These are phyloP conservation scores for Podospora conica DNA, from an alignment of 495 filamentous ascomycete species.

Conservation along the genomic window DNA sequence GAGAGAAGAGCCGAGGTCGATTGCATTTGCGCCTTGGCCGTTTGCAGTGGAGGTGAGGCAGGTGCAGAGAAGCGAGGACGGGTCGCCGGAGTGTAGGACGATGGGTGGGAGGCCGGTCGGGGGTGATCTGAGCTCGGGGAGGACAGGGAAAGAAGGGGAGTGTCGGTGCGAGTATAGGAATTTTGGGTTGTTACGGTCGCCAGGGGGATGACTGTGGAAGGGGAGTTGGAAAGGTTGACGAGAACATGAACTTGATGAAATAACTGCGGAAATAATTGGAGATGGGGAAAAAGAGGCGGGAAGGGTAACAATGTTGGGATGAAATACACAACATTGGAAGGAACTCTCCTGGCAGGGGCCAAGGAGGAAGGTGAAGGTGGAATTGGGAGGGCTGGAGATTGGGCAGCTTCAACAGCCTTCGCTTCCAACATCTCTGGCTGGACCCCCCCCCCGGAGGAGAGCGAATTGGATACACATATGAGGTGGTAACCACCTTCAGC, in stretches of 20 bases:
- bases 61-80: conserved; percentile 18
- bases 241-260: neutral
- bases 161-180: conserved; percentile 24
- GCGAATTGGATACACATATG: neutral
- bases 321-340: neutral
- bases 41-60: conserved; percentile 45
- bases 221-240: neutral
- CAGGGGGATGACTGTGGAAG: neutral
- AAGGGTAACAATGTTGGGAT: neutral
- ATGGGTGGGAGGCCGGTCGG: neutral
- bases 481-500: neutral
- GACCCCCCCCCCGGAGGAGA: neutral
- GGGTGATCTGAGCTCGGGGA: neutral
- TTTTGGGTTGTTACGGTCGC: conserved; percentile 3
- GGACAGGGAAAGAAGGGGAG: conserved; percentile 1
- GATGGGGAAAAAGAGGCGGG: neutral
- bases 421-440: neutral
- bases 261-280: neutral
- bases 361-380: neutral
- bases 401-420: neutral
- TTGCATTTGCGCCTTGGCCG: conserved; percentile 36
- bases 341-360: neutral
- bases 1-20: conserved; percentile 5
- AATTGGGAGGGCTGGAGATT: no score
- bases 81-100: conserved; percentile 36